Evolutionary conservation across 176 grass and related monocot species (phyloP), one percentile per base, ranked within the genome.

Genomic region (Lolium multiflorum): DNA sequence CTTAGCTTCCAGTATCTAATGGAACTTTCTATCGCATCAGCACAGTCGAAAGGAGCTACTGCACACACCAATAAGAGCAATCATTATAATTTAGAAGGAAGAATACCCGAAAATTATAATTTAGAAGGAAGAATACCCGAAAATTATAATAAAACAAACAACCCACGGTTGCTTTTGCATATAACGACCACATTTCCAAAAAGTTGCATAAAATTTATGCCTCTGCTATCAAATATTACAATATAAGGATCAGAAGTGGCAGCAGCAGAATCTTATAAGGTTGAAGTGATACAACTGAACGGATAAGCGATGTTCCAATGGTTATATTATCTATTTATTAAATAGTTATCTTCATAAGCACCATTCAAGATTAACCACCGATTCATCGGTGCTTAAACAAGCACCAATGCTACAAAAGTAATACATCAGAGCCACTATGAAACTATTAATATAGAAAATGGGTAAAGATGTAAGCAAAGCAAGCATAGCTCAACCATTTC

Each of bases 31-130:
- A 93, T 81, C 76, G 79, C 89, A n/a, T 60, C 79, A 13, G 89
- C 89, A 52, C 72, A 92, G 78, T 98, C 93, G 75, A 98, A 81
- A 65, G 95, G 95, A 31, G 91, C 91, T 95, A 89, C 93, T 98
- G 76, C 62, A 77, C 3, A 3, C 13, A 56, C 16, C 82, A 76
- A 52, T 20, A 54, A 37, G 71, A 22, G 18, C 9, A 41, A 71
- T 15, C 51, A 21, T 44, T 25, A 54, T 20, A 16, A 41, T 46
- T 15, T 79, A 59, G 54, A 77, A 11, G 22, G 48, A 54, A 37
- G 11, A 82, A 82, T 54, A 16, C 24, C 0, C 11, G n/a, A n/a
- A n/a, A n/a, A 21, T 44, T 25, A 54, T 20, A 16, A 41, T 46
- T 15, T 79, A 59, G 54, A 77, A 11, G 22, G 48, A 54, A 37